Conservation (phyloP, 495 filamentous ascomycete species). For the Usnea hakonensis region DNA sequence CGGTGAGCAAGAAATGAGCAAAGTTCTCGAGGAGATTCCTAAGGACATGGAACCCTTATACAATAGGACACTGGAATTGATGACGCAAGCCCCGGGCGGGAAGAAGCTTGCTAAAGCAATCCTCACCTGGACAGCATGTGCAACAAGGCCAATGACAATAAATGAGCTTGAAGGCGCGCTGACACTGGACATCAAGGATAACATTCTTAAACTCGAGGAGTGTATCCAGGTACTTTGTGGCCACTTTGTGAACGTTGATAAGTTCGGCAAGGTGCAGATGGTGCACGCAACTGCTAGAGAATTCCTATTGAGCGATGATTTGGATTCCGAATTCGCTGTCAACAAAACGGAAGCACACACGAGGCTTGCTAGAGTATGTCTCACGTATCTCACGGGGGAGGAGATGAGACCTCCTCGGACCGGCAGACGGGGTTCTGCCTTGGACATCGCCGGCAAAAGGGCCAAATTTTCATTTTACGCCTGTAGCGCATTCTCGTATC, state of each 20-base stretch:
- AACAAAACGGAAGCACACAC: slow-evolving; percentile 23
- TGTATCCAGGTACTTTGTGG: slow-evolving; percentile 29
- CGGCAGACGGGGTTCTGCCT: not conserved
- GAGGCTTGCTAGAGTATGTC: slow-evolving; percentile 26
- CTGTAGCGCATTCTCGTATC: slow-evolving; percentile 28
- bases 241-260: slow-evolving; percentile 26
- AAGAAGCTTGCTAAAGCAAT: slow-evolving; percentile 26
- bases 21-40: slow-evolving; percentile 31
- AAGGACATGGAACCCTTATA: slow-evolving; percentile 31
- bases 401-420: slow-evolving; percentile 26
- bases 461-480: slow-evolving; percentile 28
- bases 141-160: slow-evolving; percentile 26
- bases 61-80: slow-evolving; percentile 21
- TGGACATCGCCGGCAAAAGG: slow-evolving; percentile 1
- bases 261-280: slow-evolving; percentile 23
- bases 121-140: slow-evolving; percentile 29
- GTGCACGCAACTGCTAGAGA: slow-evolving; percentile 32
- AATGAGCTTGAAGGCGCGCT: slow-evolving; percentile 29
- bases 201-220: slow-evolving; percentile 21
- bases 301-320: slow-evolving; percentile 23
- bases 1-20: slow-evolving; percentile 23
- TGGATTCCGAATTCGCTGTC: slow-evolving; percentile 29
- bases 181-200: slow-evolving; percentile 27
- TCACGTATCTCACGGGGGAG: slow-evolving; percentile 25
- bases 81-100: slow-evolving; percentile 14